phyloP scores from a whole-genome alignment of 257 asterid species.

The Solanum bukasovii region DNA sequence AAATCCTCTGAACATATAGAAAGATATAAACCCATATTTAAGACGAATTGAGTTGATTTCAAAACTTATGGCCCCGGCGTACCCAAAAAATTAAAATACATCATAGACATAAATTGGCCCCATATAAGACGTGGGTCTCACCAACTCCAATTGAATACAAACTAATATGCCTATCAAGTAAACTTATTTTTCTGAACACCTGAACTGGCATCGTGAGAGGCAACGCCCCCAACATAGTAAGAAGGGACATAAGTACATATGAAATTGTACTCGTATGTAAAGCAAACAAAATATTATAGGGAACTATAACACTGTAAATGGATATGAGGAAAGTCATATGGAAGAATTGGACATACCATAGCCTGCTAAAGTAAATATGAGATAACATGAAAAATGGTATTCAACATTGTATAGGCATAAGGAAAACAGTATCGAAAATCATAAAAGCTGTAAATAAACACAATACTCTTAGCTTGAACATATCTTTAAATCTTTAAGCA shows the following conservation, averaged over 20 bases:
- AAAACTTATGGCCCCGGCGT: too few relatives aligned
- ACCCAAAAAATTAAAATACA: background rate
- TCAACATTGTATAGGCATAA: background rate
- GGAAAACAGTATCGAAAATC: background rate
- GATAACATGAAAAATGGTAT: background rate
- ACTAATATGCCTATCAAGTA: background rate
- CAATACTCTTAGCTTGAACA: background rate
- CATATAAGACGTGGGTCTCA: background rate
- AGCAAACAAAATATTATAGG: background rate
- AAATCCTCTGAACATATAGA: too few relatives aligned
- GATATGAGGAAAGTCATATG: background rate
- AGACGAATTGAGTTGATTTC: too few relatives aligned
- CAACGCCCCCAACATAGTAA: background rate
- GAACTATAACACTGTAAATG: background rate
- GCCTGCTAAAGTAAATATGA: background rate
- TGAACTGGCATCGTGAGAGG: background rate
- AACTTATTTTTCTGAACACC: background rate
- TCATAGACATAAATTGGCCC: background rate
- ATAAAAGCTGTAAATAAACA: background rate
- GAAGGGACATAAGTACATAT: background rate
- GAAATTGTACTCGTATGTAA: background rate
- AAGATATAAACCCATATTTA: too few relatives aligned
- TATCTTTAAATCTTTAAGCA: background rate
- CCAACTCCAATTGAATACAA: background rate
- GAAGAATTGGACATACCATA: background rate